Conservation (phyloP, 345 rosid genomes). For the Cardamine chenopodiifolia region DNA sequence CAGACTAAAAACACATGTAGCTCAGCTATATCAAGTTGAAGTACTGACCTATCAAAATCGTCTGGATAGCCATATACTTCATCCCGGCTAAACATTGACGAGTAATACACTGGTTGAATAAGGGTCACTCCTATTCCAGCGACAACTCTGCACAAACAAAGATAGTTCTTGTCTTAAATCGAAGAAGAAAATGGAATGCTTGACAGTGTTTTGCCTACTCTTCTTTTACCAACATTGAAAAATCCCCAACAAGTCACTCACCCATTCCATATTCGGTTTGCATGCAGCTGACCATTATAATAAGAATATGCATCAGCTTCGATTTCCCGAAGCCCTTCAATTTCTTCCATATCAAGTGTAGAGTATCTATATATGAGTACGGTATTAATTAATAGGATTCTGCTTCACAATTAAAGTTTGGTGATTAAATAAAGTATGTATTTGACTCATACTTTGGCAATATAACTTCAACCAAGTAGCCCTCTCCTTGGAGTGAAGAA, state of each 20-base stretch:
- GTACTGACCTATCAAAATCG: slow-evolving; percentile 79
- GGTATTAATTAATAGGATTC: slow-evolving; percentile 16
- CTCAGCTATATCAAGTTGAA: background rate
- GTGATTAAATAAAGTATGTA: slow-evolving; percentile 2
- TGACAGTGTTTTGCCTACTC: background rate
- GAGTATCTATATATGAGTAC: slow-evolving; percentile 55
- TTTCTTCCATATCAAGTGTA: slow-evolving; percentile 55
- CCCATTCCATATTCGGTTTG: slow-evolving; percentile 88
- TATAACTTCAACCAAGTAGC: slow-evolving; percentile 81
- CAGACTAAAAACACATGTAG: slow-evolving; percentile 1
- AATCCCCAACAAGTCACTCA: slow-evolving; percentile 43
- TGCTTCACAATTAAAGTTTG: background rate
- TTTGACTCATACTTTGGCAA: slow-evolving; percentile 63
- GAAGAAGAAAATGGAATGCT: slow-evolving; percentile 7
- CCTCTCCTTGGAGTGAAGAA: slow-evolving; percentile 64
- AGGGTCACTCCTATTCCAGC: slow-evolving; percentile 77
- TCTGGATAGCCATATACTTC: slow-evolving; percentile 70
- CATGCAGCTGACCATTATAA: slow-evolving; percentile 77
- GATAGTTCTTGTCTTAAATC: background rate
- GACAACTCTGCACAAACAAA: slow-evolving; percentile 57
- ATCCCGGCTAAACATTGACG: slow-evolving; percentile 71
- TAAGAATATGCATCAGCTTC: slow-evolving; percentile 69
- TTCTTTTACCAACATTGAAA: slow-evolving; percentile 15
- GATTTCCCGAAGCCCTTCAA: slow-evolving; percentile 66
- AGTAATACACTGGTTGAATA: slow-evolving; percentile 67